These are phyloP conservation scores for Blastobotrys ciferrii DNA, from an alignment of 1,139 yeast species.

Conservation along the genomic window DNA sequence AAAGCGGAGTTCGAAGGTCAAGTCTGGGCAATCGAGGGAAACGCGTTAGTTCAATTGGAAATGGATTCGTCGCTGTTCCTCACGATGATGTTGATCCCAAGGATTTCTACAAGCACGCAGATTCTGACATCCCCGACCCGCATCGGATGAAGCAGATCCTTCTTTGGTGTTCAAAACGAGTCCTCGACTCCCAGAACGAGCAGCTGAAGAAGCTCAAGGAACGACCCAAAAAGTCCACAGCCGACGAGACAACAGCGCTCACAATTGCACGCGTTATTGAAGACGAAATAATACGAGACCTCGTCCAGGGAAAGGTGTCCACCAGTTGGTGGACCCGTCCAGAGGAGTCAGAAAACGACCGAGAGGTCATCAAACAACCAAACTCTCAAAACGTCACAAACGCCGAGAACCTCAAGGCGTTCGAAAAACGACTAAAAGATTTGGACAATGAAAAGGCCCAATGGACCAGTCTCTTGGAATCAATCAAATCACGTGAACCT, in stretches of 20 bases:
- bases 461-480: slow-evolving; percentile 43
- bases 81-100: slow-evolving; percentile 58
- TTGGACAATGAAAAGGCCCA: slow-evolving; percentile 48
- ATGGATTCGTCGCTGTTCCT: slow-evolving; percentile 67
- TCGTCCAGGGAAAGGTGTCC: slow-evolving; percentile 56
- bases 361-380: slow-evolving; percentile 41
- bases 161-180: slow-evolving; percentile 65
- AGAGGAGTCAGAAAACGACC: slow-evolving; percentile 27
- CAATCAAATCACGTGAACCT: slow-evolving; percentile 6
- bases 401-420: slow-evolving; percentile 45
- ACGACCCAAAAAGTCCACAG: slow-evolving; percentile 25
- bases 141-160: slow-evolving; percentile 68
- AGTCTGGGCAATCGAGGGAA: slow-evolving; percentile 54
- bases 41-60: slow-evolving; percentile 71
- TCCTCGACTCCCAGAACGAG: slow-evolving; percentile 39
- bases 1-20: slow-evolving; percentile 31
- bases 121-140: slow-evolving; percentile 64
- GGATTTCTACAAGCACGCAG: slow-evolving; percentile 63
- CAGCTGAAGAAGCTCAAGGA: slow-evolving; percentile 34
- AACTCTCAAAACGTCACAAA: slow-evolving; percentile 59
- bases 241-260: slow-evolving; percentile 32
- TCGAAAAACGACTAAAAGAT: slow-evolving; percentile 45
- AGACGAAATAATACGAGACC: slow-evolving; percentile 60
- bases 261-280: slow-evolving; percentile 57
- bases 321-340: slow-evolving; percentile 64